Base-by-base conservation (phyloP, 2,329 filamentous ascomycete species). In the Phialocephala sp. region DNA sequence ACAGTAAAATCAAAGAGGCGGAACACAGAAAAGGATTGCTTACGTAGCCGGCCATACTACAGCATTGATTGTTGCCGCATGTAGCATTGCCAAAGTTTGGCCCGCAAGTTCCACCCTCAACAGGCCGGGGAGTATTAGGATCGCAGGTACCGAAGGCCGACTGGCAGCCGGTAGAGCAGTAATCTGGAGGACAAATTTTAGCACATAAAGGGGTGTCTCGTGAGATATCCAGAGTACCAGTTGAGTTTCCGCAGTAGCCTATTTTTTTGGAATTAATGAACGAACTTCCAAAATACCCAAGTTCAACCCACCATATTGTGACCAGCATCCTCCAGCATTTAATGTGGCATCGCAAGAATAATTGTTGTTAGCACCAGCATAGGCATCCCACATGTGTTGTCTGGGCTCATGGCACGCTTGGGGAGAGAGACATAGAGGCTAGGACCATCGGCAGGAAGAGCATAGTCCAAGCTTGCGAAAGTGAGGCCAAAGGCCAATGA, bases 311-410 rank as follows among this genome's bases (percentile, higher is more conserved):
- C 57, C 59, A 39, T 60, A 60, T 22, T 36, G 11, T 11, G 43
- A 52, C 27, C 59, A 60, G 27, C 59, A 60, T 6, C 41, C 43
- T 52, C 59, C 59, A 5, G 11, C 22, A 24, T 60, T 60, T 20
- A 39, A 27, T 24, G 41, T 20, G 3, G 59, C 59, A 60, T 60
- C 59, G 43, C 59, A 60, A 39, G 43, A 20, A 18, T 60, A 60
- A 24, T 32, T 39, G 18, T 60, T 60, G 35, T 52, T 60, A 24
- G 59, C 59, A 4, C 59, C 59, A 37, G 3, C 32, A 20, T 14
- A 60, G 8, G 18, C 22, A 60, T 45, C 35, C 59, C 59, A 39
- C 59, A 60, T 22, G 59, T 52, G 24, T 52, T 52, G 43, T 60
- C 59, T 9, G 43, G 41, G 36, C 59, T 60, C 12, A 60, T 27